These are phyloP conservation scores for Musa troglodytarum DNA, from an alignment of 176 grass and related monocot genomes.

Conservation along the genomic window DNA sequence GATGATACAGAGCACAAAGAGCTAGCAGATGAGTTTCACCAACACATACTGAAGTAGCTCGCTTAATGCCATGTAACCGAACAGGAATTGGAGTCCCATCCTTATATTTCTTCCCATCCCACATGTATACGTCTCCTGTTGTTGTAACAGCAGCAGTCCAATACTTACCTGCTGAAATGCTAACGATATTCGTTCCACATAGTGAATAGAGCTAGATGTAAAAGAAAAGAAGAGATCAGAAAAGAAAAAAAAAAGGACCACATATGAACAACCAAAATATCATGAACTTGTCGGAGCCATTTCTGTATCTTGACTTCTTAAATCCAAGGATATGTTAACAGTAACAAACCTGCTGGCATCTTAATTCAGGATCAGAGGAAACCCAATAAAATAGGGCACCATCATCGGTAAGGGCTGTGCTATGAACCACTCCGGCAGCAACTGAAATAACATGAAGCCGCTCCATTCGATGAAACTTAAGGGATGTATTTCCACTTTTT, in stretches of 20 bases:
- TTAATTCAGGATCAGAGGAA: slow-evolving; percentile 90
- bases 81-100: slow-evolving; percentile 50
- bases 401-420: slow-evolving; percentile 74
- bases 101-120: slow-evolving; percentile 85
- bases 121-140: slow-evolving; percentile 93
- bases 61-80: slow-evolving; percentile 83
- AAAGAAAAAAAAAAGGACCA: slow-evolving; percentile 13
- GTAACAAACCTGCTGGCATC: slow-evolving; percentile 78
- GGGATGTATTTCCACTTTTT: slow-evolving; percentile 77
- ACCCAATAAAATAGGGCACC: slow-evolving; percentile 90
- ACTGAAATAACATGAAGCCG: slow-evolving; percentile 78
- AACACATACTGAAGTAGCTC: slow-evolving; percentile 84
- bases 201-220: slow-evolving; percentile 66
- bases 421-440: slow-evolving; percentile 74
- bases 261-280: not conserved
- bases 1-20: slow-evolving; percentile 80
- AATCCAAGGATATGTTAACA: slow-evolving; percentile 1
- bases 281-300: not conserved
- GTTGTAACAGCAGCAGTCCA: slow-evolving; percentile 82
- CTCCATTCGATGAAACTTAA: slow-evolving; percentile 88
- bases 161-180: slow-evolving; percentile 89
- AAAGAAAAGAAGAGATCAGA: not conserved
- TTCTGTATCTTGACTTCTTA: not conserved
- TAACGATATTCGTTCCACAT: slow-evolving; percentile 59
- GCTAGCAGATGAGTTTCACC: slow-evolving; percentile 95